Evolutionary conservation across 2,329 filamentous ascomycete species (phyloP).

Genomic region (Cryphonectria japonica): DNA sequence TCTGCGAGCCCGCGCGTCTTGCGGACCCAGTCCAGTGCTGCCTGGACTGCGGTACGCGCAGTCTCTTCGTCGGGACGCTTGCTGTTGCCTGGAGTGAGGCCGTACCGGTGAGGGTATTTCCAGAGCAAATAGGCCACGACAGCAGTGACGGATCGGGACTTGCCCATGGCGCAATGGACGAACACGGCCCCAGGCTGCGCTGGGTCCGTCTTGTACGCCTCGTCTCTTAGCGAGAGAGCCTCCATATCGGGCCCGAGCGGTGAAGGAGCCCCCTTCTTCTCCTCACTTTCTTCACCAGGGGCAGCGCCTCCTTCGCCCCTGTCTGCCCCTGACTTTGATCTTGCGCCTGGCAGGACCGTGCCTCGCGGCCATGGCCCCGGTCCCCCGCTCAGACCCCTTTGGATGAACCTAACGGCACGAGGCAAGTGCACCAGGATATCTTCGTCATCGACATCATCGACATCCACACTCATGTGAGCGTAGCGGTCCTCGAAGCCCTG

Average conservation of each 20-base stretch:
- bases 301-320: neutral
- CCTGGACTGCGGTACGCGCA: conserved; percentile 52
- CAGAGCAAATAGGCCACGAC: conserved; percentile 84
- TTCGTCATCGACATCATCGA: conserved; percentile 89
- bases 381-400: conserved; percentile 61
- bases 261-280: neutral
- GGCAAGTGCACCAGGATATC: conserved; percentile 84
- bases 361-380: conserved; percentile 12
- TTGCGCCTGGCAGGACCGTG: conserved; percentile 17
- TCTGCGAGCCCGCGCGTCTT: conserved; percentile 77
- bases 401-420: conserved; percentile 79
- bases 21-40: conserved; percentile 71
- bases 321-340: neutral
- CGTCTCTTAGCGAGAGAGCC: conserved; percentile 12
- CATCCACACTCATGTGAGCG: conserved; percentile 76
- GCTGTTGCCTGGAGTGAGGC: conserved; percentile 48
- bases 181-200: conserved; percentile 49
- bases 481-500: conserved; percentile 59
- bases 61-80: conserved; percentile 44
- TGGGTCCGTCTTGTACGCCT: conserved; percentile 28
- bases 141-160: conserved; percentile 86
- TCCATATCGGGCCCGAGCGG: conserved; percentile 13
- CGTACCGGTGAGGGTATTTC: conserved; percentile 60
- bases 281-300: neutral
- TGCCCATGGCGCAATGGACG: conserved; percentile 87